Percentiles rank a stretch among this genome's conserved stretches.
phyloP scores from a whole-genome alignment of 208 protist species.

The Acanthamoeba healyi region DNA sequence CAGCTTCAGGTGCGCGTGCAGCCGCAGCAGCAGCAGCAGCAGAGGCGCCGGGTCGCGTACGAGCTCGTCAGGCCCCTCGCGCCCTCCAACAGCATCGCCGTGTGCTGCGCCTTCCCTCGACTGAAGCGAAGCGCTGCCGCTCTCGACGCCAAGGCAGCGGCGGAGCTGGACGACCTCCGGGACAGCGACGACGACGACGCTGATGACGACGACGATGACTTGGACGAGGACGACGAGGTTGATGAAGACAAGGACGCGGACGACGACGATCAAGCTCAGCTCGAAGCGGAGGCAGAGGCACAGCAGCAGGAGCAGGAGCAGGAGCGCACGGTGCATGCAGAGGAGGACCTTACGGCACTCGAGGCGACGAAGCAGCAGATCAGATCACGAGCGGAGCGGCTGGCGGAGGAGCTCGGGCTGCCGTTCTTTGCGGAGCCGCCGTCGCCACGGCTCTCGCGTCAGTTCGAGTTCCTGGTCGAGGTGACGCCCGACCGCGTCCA shows the following conservation, averaged over 20 bases:
- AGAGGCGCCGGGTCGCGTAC: neutral
- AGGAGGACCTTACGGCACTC: too few species aligned
- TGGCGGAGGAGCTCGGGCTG: neutral
- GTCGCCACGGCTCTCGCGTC: neutral
- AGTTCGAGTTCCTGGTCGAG: conserved; percentile 41
- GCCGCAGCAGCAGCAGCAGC: too few species aligned
- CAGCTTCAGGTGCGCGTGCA: too few species aligned
- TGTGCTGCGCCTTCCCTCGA: conserved; percentile 19
- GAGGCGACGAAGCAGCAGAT: neutral
- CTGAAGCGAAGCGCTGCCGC: neutral
- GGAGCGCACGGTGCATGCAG: too few species aligned
- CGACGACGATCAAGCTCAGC: neutral
- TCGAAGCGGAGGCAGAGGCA: neutral
- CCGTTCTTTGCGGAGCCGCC: neutral
- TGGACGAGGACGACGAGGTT: neutral
- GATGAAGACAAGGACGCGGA: neutral
- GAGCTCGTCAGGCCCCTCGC: neutral
- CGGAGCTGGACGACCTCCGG: too few species aligned
- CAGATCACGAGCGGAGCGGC: neutral
- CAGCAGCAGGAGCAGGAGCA: neutral
- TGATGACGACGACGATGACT: neutral
- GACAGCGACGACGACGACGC: neutral
- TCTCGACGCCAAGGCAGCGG: neutral
- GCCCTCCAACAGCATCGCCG: conserved; percentile 1
- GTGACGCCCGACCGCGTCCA: neutral